Evolutionary conservation across 768 basidiomycete genomes (phyloP), one percentile per base, ranked within the genome.

Genomic region (Psilocybe cubensis): DNA sequence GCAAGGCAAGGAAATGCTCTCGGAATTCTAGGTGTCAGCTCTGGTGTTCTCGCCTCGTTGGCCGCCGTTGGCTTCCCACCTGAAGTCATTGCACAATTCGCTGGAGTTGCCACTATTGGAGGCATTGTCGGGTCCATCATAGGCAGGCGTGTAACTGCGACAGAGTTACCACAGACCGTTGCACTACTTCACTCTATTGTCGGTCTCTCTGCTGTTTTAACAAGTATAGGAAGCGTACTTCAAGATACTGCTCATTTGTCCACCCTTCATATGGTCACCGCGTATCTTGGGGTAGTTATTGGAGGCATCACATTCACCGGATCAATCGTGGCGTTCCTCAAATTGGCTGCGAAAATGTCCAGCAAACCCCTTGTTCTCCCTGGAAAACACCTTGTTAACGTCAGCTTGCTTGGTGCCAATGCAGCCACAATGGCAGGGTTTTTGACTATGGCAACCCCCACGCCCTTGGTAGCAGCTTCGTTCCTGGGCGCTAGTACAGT

Each of bases 241-340:
- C 82, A 84, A 8, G 88, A 91, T 60, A 74, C 82, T 21, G 75
- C 80, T 3, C 92, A 94, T 68, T 74, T 87, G 21, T 81, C 88
- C 3, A 86, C 78, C 8, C 75, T 95, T 40, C 93, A 95, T 69
- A 79, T 90, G 48, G 84, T 92, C 28, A 91, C 92, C 1, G 92
- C 93, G 3, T 95, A 95, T 67, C 81, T 95, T 23, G 90, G 93
- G 11, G 87, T 92, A 28, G 83, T 92, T 52, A 92, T 94, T 67
- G 92, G 87, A 73, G 93, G 93, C 56, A 79, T 95, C 51, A 94
- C 93, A 0, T 95, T 95, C 66, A 94, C 93, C 3, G 92, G 92
- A 24, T 94, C 92, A 1, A 85, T 95, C 41, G 89, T 95, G 14
- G 93, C 93, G 3, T 95, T 93, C 81, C 72, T 95, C 44, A 95